phyloP scores from a whole-genome alignment of 257 asterid species.

The Cordia subcordata region DNA sequence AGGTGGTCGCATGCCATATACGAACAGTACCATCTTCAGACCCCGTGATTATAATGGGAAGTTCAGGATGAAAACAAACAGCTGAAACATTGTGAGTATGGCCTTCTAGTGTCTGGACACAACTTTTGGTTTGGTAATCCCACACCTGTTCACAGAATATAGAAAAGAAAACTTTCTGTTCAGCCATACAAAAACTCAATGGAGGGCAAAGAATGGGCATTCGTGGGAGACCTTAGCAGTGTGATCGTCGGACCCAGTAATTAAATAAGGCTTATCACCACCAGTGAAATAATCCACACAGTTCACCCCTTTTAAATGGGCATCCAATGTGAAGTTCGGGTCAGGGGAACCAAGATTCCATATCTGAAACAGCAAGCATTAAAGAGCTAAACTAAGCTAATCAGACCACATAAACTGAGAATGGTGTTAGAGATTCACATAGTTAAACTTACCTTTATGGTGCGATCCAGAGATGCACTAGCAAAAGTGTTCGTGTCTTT shows the following conservation, averaged over 20 bases:
- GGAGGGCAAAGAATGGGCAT: conserved; percentile 12
- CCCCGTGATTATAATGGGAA: conserved; percentile 94
- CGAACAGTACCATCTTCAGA: conserved; percentile 99
- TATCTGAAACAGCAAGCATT: conserved; percentile 47
- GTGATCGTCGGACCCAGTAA: conserved; percentile 98
- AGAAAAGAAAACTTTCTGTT: conserved; percentile 11
- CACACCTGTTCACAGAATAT: conserved; percentile 64
- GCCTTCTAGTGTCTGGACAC: conserved; percentile 96
- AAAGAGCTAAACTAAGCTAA: background rate
- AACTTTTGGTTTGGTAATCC: conserved; percentile 98
- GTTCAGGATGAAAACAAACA: conserved; percentile 97
- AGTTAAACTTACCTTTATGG: conserved; percentile 62
- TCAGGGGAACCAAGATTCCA: conserved; percentile 99
- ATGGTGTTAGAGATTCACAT: background rate
- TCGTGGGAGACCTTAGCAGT: conserved; percentile 78
- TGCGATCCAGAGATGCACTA: conserved; percentile 98
- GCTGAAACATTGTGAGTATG: conserved; percentile 99
- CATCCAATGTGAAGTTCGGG: conserved; percentile 96
- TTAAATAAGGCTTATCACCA: conserved; percentile 92
- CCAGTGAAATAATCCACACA: conserved; percentile 98
- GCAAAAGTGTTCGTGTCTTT: conserved; percentile 99
- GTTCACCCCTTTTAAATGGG: conserved; percentile 93
- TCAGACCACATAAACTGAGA: background rate
- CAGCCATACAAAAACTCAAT: conserved; percentile 5
- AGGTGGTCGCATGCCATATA: conserved; percentile 97